These are phyloP conservation scores for Cryptococcus hybrid DNA, from an alignment of 1,284 basidiomycete genomes.

Conservation along the genomic window DNA sequence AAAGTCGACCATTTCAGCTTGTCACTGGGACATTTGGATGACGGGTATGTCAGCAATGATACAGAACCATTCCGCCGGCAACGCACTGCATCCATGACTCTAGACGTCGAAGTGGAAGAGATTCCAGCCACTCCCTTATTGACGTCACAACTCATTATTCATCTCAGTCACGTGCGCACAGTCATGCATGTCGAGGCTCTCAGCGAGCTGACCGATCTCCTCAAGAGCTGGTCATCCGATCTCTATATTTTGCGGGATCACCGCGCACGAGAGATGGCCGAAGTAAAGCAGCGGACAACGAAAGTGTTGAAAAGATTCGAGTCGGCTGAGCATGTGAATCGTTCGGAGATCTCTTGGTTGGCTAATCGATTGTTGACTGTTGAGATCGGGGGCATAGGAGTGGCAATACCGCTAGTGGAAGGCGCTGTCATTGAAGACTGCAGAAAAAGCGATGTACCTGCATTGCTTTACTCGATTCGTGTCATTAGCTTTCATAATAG, in stretches of 20 bases:
- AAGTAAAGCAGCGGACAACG: slow-evolving; percentile 76
- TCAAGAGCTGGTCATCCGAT: slow-evolving; percentile 73
- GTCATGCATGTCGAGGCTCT: slow-evolving; percentile 90
- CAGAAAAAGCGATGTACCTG: slow-evolving; percentile 59
- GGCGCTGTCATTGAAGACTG: slow-evolving; percentile 49
- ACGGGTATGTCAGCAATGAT: slow-evolving; percentile 17
- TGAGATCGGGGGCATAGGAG: slow-evolving; percentile 67
- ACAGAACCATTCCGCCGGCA: slow-evolving; percentile 59
- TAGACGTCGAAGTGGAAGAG: slow-evolving; percentile 61
- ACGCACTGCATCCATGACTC: slow-evolving; percentile 75
- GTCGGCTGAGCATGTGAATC: slow-evolving; percentile 31
- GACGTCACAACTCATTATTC: slow-evolving; percentile 52
- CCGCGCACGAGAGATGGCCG: slow-evolving; percentile 68
- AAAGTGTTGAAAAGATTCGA: slow-evolving; percentile 58
- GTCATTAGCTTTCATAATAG: slow-evolving; percentile 69
- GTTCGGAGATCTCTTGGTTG: slow-evolving; percentile 58
- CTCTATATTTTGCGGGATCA: slow-evolving; percentile 68
- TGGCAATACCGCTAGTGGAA: slow-evolving; percentile 69
- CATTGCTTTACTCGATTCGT: slow-evolving; percentile 78
- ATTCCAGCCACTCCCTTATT: slow-evolving; percentile 23
- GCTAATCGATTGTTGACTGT: slow-evolving; percentile 65
- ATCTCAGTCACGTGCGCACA: slow-evolving; percentile 74
- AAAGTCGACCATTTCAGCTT: slow-evolving; percentile 40
- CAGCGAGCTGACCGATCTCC: slow-evolving; percentile 78
- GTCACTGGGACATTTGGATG: slow-evolving; percentile 36